Evolutionary conservation across 2,329 filamentous ascomycete genomes (phyloP).

Genomic region (Talaromyces sp.): DNA sequence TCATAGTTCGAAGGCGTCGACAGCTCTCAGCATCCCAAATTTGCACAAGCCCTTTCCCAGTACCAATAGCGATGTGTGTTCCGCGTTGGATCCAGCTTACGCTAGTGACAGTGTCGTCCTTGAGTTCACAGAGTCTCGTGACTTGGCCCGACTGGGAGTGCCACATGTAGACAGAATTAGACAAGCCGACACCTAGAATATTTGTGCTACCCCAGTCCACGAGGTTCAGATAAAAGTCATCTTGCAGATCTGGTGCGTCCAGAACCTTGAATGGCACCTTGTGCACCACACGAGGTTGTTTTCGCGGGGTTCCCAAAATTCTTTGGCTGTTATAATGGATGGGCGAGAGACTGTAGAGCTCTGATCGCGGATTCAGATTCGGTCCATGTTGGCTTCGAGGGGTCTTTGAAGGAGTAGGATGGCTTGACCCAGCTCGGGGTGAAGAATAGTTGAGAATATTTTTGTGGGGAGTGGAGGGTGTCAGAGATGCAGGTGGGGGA

Average conservation of each 20-base stretch:
- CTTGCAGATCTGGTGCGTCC: conserved; percentile 90
- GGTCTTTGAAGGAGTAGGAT: conserved; percentile 83
- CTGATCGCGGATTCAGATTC: conserved; percentile 83
- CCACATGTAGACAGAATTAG: conserved; percentile 97
- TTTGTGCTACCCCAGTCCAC: conserved; percentile 98
- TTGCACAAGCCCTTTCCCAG: conserved; percentile 88
- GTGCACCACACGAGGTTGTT: conserved; percentile 83
- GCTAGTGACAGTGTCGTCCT: conserved; percentile 91
- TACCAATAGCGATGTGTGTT: conserved; percentile 92
- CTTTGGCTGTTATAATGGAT: conserved; percentile 90
- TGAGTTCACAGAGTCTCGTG: conserved; percentile 87
- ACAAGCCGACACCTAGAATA: conserved; percentile 86
- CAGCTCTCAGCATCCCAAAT: conserved; percentile 95
- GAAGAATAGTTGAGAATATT: conserved; percentile 93
- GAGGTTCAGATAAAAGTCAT: conserved; percentile 96
- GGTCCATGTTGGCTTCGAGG: conserved; percentile 83
- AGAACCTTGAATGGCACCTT: conserved; percentile 98
- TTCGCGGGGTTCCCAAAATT: conserved; percentile 84
- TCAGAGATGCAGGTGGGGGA: conserved; percentile 70
- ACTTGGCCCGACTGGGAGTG: conserved; percentile 88
- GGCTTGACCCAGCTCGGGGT: conserved; percentile 69
- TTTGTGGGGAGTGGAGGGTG: conserved; percentile 93
- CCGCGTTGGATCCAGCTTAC: conserved; percentile 97
- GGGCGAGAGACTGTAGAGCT: conserved; percentile 92
- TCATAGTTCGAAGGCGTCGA: conserved; percentile 88